Conservation (phyloP, 208 protist species). For the Crithidia bombi region DNA sequence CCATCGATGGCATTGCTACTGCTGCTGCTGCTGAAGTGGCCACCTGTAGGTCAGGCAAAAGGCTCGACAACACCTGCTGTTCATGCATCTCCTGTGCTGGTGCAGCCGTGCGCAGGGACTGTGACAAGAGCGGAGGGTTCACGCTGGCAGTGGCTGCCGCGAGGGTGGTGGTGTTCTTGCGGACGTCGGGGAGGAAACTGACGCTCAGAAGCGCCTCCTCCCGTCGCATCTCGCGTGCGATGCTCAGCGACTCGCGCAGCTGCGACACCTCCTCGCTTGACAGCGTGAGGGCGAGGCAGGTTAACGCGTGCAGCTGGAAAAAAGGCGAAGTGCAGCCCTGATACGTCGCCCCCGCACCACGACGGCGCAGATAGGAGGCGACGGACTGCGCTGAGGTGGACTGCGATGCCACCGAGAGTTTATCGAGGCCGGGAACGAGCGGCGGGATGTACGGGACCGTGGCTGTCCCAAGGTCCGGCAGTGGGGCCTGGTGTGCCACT, state of each 20-base stretch:
- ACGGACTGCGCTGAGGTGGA: not conserved
- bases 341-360: slow-evolving; percentile 14
- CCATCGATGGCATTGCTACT: not conserved
- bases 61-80: slow-evolving; percentile 11
- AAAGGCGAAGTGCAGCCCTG: slow-evolving; percentile 31
- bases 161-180: not conserved
- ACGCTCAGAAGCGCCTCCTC: not conserved
- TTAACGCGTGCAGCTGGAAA: slow-evolving; percentile 14
- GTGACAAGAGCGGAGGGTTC: not conserved
- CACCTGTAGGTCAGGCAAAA: not conserved
- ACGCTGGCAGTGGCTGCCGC: not conserved
- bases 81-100: slow-evolving; percentile 8
- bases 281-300: not conserved
- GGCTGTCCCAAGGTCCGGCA: slow-evolving; percentile 3
- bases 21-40: not conserved
- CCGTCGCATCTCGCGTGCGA: not conserved
- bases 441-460: slow-evolving; percentile 11
- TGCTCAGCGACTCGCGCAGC: slow-evolving; percentile 16
- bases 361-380: slow-evolving; percentile 6
- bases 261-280: slow-evolving; percentile 5
- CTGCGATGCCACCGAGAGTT: not conserved
- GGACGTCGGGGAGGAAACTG: not conserved
- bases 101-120: not conserved
- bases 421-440: not conserved
- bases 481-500: not conserved